Evolutionary conservation across 495 filamentous ascomycete genomes (phyloP).

Genomic region (Aspergillus ostianus): DNA sequence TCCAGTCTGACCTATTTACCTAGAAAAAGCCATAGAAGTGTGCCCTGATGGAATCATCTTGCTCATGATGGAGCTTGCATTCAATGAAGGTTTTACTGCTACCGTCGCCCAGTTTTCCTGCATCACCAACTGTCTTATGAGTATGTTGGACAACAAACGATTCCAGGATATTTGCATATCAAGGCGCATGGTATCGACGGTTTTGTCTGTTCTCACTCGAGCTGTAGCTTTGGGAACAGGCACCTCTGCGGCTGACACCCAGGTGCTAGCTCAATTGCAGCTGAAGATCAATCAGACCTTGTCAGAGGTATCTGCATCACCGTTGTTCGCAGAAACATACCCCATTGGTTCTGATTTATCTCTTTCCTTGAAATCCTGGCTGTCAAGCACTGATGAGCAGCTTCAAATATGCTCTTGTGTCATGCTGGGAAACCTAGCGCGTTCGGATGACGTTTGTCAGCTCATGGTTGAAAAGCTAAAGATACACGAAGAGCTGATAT

Average conservation of each 20-base stretch:
- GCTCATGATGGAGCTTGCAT: constrained; percentile 35
- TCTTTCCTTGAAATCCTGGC: constrained; percentile 54
- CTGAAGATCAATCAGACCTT: constrained; percentile 55
- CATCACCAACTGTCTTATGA: constrained; percentile 32
- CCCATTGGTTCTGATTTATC: constrained; percentile 49
- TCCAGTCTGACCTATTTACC: constrained; percentile 8
- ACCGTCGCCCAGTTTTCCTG: constrained; percentile 32
- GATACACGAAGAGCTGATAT: constrained; percentile 56
- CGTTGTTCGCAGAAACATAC: constrained; percentile 52
- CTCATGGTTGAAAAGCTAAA: constrained; percentile 52
- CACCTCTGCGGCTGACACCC: constrained; percentile 44
- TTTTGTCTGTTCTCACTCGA: constrained; percentile 32
- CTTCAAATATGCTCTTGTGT: constrained; percentile 74
- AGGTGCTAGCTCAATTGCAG: constrained; percentile 53
- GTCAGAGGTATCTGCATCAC: constrained; percentile 61
- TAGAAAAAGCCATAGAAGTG: constrained; percentile 36
- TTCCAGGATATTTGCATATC: constrained; percentile 43
- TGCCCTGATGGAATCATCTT: constrained; percentile 42
- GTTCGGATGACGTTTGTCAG: constrained; percentile 62
- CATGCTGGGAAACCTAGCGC: constrained; percentile 73
- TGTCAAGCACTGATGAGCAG: constrained; percentile 48
- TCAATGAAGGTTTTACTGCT: constrained; percentile 24
- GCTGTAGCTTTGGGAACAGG: constrained; percentile 32
- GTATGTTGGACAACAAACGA: constrained; percentile 38
- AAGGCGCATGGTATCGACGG: constrained; percentile 29